Percentiles rank a stretch among this genome's conserved stretches.
Evolutionary conservation across 2,329 filamentous ascomycete genomes (phyloP).

Genomic region (Fusarium cyanostomum): DNA sequence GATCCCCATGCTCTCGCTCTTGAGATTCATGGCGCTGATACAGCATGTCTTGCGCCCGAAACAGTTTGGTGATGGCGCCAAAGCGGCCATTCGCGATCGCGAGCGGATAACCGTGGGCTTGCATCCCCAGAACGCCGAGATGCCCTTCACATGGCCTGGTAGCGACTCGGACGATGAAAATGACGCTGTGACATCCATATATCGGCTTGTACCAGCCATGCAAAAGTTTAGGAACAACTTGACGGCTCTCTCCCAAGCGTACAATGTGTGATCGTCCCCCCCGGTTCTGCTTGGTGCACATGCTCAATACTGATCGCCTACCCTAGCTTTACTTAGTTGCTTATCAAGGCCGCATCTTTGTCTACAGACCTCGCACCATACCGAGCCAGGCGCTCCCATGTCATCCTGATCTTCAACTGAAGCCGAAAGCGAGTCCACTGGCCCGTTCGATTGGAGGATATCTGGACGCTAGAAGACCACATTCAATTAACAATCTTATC

Average conservation of each 20-base stretch:
- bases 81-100: constrained; percentile 47
- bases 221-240: constrained; percentile 62
- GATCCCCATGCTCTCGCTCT: neutral
- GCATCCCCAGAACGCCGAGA: constrained; percentile 36
- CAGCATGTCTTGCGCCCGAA: constrained; percentile 11
- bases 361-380: constrained; percentile 61
- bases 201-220: constrained; percentile 46
- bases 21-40: constrained; percentile 7
- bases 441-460: constrained; percentile 58
- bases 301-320: constrained; percentile 15
- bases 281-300: neutral
- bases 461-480: constrained; percentile 61
- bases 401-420: constrained; percentile 61
- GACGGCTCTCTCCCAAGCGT: constrained; percentile 65
- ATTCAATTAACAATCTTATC: constrained; percentile 75
- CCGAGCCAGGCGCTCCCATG: constrained; percentile 58
- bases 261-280: constrained; percentile 55
- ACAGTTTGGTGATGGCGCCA: constrained; percentile 52
- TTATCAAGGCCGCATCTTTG: constrained; percentile 65
- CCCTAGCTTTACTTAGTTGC: constrained; percentile 68
- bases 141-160: constrained; percentile 45
- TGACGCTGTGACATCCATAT: constrained; percentile 39
- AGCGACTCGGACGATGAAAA: constrained; percentile 38
- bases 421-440: constrained; percentile 53
- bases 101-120: constrained; percentile 45